Base-by-base conservation (phyloP, 768 basidiomycete genomes). In the Filobasidium floriforme region DNA sequence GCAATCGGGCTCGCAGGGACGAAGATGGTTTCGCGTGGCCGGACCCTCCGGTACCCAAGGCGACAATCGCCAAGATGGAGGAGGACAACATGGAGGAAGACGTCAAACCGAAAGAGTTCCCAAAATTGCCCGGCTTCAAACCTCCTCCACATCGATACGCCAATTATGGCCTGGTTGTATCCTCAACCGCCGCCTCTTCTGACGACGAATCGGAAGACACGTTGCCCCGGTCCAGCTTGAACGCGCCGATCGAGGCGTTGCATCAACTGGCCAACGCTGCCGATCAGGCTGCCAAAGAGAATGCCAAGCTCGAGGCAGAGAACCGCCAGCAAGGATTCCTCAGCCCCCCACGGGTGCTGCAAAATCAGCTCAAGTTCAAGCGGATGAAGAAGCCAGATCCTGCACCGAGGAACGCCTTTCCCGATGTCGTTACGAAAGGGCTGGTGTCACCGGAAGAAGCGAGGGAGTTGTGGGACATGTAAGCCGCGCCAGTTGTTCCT, bases 241-340 rank as follows among this genome's bases (percentile, higher is more conserved):
- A 89, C 68, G 91, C 92, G 0, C 93, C 93, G 0, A 93, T 94
- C 63, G 91, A 96, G 75, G 93, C 93, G 14, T 81, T 97, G 41
- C 91, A 96, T 76, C 90, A 91, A 1, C 82, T 96, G 61, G 93
- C 93, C 32, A 92, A 96, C 75, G 93, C 92, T 0, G 93, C 93
- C 7, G 92, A 90, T 29, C 92, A 94, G 78, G 90, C 92, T 7
- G 74, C 76, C 6, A 89, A 66, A 9, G 70, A 70, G 26, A 66
- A 41, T 28, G 62, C 90, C 0, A 88, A 68, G 29, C 65, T 41
- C 18, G 60, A 62, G 59, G 63, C 62, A 60, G 64, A 49, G 28
- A 61, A 41, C 0, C 43, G 26, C 18, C 57, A 32, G 59, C n/a
- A 52, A 10, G 67, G 67, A 43, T 68, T 68, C 46, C 59, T 61